Base-by-base conservation (phyloP, 2,329 filamentous ascomycete genomes). In the Chaetomium strumarium region DNA sequence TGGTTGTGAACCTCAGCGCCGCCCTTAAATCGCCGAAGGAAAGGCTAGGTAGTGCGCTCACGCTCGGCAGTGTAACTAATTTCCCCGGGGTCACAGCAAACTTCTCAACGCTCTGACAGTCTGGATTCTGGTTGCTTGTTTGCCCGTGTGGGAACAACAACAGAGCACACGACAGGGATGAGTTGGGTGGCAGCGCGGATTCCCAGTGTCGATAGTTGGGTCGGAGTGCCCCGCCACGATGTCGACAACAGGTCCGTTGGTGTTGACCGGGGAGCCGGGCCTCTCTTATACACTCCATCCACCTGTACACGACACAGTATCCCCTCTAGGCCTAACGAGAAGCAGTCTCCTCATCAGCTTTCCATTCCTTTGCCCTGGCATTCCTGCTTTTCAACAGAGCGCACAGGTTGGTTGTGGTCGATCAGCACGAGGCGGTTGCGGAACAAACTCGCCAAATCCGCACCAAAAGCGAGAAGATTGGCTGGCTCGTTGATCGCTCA, bases 161-260 rank as follows among this genome's bases (percentile, higher is more conserved):
- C 40, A 49, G 40, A 29, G 33, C 44, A 45, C 45, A 45, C 45
- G 17, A 40, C 29, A 43, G 39, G 45, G 50, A 45, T 12, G 39
- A 38, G 33, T 5, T n/a, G 10, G 33, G 43, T 49, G 42, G 37
- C 42, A 47, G 49, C 42, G 40, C 24, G 17, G 41, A 46, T 39
- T 24, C 44, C 42, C 46, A 48, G 52, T 46, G 24, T 60, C 61
- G 61, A 65, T 65, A 52, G 42, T 55, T 45, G 49, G 49, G 50
- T 59, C 60, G 62, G 62, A 52, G 44, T 24, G 24, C 24, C 24
- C 24, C 24, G 24, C 24, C 24, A 49, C 62, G 62, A 64, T 64
- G 54, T 29, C 19, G 19, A 43, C 20, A 47, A n/a, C n/a, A n/a
- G n/a, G n/a, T n/a, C n/a, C n/a, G n/a, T n/a, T 17, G 24, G 19